phyloP scores from a whole-genome alignment of 164 flowering plant genomes.

The Amborella trichopoda region DNA sequence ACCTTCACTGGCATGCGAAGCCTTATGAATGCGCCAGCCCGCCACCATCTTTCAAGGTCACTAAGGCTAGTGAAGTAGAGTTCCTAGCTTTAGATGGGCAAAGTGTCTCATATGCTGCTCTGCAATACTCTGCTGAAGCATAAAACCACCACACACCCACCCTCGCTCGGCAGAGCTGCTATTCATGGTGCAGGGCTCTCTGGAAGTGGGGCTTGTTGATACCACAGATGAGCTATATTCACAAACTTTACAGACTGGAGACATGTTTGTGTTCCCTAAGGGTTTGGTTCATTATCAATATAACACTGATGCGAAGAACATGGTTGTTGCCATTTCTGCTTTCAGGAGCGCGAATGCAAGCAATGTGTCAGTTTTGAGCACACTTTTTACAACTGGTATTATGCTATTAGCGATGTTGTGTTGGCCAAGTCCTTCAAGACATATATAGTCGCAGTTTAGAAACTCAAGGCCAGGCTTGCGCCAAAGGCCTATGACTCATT shows the following conservation, averaged over 20 bases:
- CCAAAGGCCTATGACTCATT: slow-evolving; percentile 7
- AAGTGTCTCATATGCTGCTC: slow-evolving; percentile 1
- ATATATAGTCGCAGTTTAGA: slow-evolving; percentile 6
- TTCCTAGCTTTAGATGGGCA: background rate
- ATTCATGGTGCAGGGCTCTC: background rate
- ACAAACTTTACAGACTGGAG: slow-evolving; percentile 1
- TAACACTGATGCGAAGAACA: background rate
- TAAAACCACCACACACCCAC: slow-evolving; percentile 4
- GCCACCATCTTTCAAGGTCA: slow-evolving; percentile 1
- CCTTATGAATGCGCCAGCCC: background rate
- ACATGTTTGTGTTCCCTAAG: slow-evolving; percentile 4
- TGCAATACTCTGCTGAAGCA: background rate
- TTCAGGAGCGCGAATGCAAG: slow-evolving; percentile 21
- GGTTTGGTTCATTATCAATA: slow-evolving; percentile 4
- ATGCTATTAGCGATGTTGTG: background rate
- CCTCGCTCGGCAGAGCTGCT: slow-evolving; percentile 4
- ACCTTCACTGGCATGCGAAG: background rate
- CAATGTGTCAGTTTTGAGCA: slow-evolving; percentile 3
- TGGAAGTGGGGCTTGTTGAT: slow-evolving; percentile 3
- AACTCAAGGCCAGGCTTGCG: slow-evolving; percentile 5
- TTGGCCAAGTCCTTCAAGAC: slow-evolving; percentile 8
- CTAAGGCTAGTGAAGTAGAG: background rate
- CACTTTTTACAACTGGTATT: slow-evolving; percentile 4
- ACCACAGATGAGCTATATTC: slow-evolving; percentile 1
- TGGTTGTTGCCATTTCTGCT: background rate